Conservation (phyloP, 148 eudicot species). For the Chenopodium berlandieri region DNA sequence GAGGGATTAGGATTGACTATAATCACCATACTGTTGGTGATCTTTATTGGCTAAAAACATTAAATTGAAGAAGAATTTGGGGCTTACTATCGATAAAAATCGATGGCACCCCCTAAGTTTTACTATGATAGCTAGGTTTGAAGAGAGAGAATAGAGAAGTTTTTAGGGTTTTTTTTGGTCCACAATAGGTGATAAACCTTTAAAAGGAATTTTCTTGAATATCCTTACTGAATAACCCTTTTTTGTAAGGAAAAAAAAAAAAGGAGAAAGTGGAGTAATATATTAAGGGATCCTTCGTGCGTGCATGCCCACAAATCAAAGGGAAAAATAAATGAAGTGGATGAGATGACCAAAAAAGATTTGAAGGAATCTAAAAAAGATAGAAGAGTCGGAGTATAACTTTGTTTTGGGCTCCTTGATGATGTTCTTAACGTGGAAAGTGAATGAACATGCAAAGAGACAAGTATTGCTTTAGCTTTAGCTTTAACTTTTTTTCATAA, state of each 20-base stretch:
- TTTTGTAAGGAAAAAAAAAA: neutral
- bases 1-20: no score
- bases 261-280: neutral
- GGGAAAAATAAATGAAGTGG: neutral
- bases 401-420: slow-evolving; percentile 21
- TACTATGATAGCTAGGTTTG: no score
- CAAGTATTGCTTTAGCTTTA: slow-evolving; percentile 40
- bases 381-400: slow-evolving; percentile 3
- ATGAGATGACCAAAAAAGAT: slow-evolving; percentile 4
- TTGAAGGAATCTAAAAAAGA: slow-evolving; percentile 20
- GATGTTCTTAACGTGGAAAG: slow-evolving; percentile 20
- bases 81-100: no score
- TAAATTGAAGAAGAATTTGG: no score
- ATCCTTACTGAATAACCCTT: slow-evolving; percentile 27
- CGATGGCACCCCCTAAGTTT: no score
- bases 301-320: slow-evolving; percentile 16
- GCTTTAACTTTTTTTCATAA: slow-evolving; percentile 8
- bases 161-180: neutral
- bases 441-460: slow-evolving; percentile 28
- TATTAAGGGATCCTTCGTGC: no score
- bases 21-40: no score
- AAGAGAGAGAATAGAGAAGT: no score
- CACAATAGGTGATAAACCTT: neutral
- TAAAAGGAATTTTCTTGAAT: slow-evolving; percentile 32
- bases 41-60: no score